Evolutionary conservation across 2,329 filamentous ascomycete genomes (phyloP).

Genomic region (Colletotrichum plurivorum): DNA sequence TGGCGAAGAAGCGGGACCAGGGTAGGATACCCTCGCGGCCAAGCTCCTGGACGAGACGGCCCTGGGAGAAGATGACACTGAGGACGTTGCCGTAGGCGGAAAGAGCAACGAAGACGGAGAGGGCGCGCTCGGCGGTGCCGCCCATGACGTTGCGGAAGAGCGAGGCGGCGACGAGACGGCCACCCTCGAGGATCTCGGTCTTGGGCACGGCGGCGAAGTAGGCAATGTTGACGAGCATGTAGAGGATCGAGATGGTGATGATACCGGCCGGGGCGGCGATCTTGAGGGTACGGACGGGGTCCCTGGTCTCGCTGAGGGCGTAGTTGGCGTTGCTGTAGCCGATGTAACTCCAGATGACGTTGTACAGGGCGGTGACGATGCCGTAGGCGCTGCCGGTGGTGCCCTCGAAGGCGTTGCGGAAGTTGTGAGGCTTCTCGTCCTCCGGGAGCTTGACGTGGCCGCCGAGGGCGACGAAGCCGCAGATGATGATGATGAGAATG

Average conservation of each 20-base stretch:
- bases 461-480: conserved; percentile 73
- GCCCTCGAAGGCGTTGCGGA: conserved; percentile 74
- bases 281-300: conserved; percentile 75
- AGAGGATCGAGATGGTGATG: conserved; percentile 70
- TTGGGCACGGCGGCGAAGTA: conserved; percentile 74
- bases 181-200: conserved; percentile 65
- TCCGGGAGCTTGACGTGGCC: conserved; percentile 68
- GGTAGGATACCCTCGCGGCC: conserved; percentile 77
- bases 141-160: conserved; percentile 72
- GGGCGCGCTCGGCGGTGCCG: conserved; percentile 66
- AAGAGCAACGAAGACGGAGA: conserved; percentile 76
- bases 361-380: conserved; percentile 79
- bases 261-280: conserved; percentile 75
- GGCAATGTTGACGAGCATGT: conserved; percentile 77
- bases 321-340: conserved; percentile 80
- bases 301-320: conserved; percentile 74
- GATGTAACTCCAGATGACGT: conserved; percentile 79
- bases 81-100: conserved; percentile 79
- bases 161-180: conserved; percentile 66
- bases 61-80: conserved; percentile 78
- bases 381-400: conserved; percentile 77
- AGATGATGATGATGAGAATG: conserved; percentile 75
- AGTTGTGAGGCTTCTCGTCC: conserved; percentile 72
- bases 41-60: conserved; percentile 75
- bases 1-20: conserved; percentile 73